phyloP scores from a whole-genome alignment of 2,329 filamentous ascomycete genomes.

The Periglandula ipomoeae region DNA sequence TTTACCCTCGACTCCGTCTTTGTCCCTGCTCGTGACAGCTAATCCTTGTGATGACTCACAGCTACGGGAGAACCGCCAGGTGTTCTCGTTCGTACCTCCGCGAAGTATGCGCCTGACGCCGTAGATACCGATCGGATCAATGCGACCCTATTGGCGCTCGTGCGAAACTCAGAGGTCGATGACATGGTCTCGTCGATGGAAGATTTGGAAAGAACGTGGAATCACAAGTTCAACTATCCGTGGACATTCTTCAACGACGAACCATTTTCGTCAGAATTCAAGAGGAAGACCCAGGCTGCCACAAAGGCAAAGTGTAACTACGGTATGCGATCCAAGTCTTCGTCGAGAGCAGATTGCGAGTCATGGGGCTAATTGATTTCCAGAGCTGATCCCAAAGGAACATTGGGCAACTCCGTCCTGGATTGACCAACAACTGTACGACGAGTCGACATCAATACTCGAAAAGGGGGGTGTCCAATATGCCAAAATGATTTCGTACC shows the following conservation, averaged over 20 bases:
- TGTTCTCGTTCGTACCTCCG: conserved; percentile 59
- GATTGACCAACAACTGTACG: conserved; percentile 82
- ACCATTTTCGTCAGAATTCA: conserved; percentile 90
- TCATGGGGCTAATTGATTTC: background rate
- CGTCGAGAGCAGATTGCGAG: background rate
- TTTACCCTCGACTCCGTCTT: background rate
- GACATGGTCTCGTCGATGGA: conserved; percentile 82
- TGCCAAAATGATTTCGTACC: conserved; percentile 79
- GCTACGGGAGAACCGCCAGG: conserved; percentile 79
- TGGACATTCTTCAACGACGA: conserved; percentile 99
- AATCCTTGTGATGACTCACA: conserved; percentile 27
- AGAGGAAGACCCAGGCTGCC: conserved; percentile 63
- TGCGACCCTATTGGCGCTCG: conserved; percentile 83
- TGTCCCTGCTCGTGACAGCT: conserved; percentile 6
- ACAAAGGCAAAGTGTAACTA: conserved; percentile 87
- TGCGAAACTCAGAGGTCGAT: conserved; percentile 81
- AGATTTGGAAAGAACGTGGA: conserved; percentile 92
- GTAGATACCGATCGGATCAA: conserved; percentile 76
- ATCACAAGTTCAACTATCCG: conserved; percentile 97
- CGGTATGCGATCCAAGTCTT: conserved; percentile 41
- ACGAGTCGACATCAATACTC: conserved; percentile 75
- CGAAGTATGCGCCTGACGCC: conserved; percentile 70
- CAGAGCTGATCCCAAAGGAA: conserved; percentile 83
- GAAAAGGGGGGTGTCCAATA: conserved; percentile 85
- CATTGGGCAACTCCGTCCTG: conserved; percentile 89